These are phyloP conservation scores for Sclerotinia borealis DNA, from an alignment of 2,329 filamentous ascomycete species.

Conservation along the genomic window DNA sequence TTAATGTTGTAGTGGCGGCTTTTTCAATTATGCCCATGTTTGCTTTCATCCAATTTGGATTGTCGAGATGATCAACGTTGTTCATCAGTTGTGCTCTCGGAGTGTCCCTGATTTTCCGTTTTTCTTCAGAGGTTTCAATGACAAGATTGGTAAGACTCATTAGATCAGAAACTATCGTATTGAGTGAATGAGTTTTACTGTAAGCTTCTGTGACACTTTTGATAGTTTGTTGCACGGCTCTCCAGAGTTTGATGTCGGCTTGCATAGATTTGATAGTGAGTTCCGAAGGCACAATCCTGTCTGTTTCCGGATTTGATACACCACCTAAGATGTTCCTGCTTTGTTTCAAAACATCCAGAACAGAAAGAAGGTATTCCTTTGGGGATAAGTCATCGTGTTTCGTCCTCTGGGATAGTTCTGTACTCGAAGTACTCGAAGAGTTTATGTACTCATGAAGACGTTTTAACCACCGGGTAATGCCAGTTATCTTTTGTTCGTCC, in stretches of 20 bases:
- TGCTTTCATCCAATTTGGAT: neutral
- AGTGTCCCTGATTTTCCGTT: slow-evolving; percentile 15
- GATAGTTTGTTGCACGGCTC: slow-evolving; percentile 62
- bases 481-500: slow-evolving; percentile 77
- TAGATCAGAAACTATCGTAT: slow-evolving; percentile 76
- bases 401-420: neutral
- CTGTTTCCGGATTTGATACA: neutral
- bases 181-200: slow-evolving; percentile 67
- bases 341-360: neutral
- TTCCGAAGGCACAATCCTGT: slow-evolving; percentile 27
- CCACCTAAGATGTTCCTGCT: neutral
- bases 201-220: slow-evolving; percentile 62
- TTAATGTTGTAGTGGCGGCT: slow-evolving; percentile 40
- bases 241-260: slow-evolving; percentile 44
- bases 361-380: neutral
- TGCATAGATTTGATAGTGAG: neutral
- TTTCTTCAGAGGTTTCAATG: slow-evolving; percentile 35
- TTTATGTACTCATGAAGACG: slow-evolving; percentile 42
- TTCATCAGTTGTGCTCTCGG: neutral
- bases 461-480: slow-evolving; percentile 74
- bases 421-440: neutral
- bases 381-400: neutral
- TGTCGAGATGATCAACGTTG: no score
- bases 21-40: slow-evolving; percentile 31
- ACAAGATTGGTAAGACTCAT: slow-evolving; percentile 74